Percentiles rank a stretch among this genome's conserved stretches.
phyloP scores from a whole-genome alignment of 179 eudicot genomes.

The Pouteria campechiana region DNA sequence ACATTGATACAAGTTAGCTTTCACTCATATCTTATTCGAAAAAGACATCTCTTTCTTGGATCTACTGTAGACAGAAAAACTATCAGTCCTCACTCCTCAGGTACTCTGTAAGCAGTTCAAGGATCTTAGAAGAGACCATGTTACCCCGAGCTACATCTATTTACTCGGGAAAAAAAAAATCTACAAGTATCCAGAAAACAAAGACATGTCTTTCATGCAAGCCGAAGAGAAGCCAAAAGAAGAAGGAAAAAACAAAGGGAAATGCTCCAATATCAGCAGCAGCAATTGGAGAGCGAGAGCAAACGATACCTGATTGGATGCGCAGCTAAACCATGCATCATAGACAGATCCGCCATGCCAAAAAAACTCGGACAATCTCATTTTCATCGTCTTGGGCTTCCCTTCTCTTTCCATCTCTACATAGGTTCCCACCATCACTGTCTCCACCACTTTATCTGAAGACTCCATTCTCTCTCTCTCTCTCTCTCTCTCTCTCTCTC shows the following conservation, averaged over 20 bases:
- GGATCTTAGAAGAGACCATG: too few species aligned
- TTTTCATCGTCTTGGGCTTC: conserved; percentile 28
- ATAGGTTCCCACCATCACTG: conserved; percentile 65
- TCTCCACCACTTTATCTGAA: conserved; percentile 40
- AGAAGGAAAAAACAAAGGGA: too few species aligned
- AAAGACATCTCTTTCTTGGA: too few species aligned
- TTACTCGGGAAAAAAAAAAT: too few species aligned
- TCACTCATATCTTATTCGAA: too few species aligned
- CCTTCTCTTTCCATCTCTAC: conserved; percentile 77
- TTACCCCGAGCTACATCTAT: too few species aligned
- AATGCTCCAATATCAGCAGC: not conserved
- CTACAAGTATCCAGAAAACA: too few species aligned
- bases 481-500: not conserved
- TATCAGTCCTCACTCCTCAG: too few species aligned
- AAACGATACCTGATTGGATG: conserved; percentile 74
- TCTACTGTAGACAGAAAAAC: too few species aligned
- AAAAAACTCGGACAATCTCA: conserved; percentile 49
- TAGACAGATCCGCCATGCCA: conserved; percentile 98
- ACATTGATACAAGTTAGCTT: too few species aligned
- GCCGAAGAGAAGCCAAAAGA: not conserved
- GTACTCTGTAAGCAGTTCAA: too few species aligned
- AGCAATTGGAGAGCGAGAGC: not conserved
- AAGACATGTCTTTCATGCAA: conserved; percentile 47
- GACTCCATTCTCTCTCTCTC: conserved; percentile 22
- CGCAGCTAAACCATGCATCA: conserved; percentile 98